A percentile compares a stretch with the other conserved stretches of the same genome.
Evolutionary conservation across 352 stramenopile genomes (phyloP).

Genomic region (Plasmopara muralis): DNA sequence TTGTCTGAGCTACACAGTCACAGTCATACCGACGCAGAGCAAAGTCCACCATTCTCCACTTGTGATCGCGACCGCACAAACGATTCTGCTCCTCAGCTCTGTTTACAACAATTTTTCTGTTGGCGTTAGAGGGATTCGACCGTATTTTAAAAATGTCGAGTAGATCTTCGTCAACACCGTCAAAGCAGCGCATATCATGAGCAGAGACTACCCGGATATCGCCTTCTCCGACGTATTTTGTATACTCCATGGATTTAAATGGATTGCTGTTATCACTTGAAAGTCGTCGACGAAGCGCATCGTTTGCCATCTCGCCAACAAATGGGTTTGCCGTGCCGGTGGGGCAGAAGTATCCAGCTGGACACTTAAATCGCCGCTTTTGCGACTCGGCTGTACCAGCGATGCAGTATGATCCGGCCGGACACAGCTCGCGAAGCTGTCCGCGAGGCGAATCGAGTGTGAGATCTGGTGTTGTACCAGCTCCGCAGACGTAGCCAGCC

Average conservation of each 20-base stretch:
- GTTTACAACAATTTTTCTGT: constrained; percentile 37
- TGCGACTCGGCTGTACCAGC: constrained; percentile 84
- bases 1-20: constrained; percentile 85
- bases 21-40: constrained; percentile 88
- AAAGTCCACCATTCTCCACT: constrained; percentile 87
- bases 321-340: constrained; percentile 89
- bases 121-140: constrained; percentile 4
- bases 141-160: constrained; percentile 40
- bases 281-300: constrained; percentile 80
- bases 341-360: constrained; percentile 92
- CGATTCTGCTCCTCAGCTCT: constrained; percentile 66
- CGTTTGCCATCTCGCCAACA: constrained; percentile 84
- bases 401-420: constrained; percentile 83
- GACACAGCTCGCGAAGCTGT: constrained; percentile 87
- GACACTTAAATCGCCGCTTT: constrained; percentile 74
- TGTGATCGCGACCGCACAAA: constrained; percentile 90
- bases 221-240: constrained; percentile 88
- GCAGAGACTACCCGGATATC: constrained; percentile 81
- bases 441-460: constrained; percentile 81
- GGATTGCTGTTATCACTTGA: constrained; percentile 58
- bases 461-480: constrained; percentile 91
- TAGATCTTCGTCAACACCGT: constrained; percentile 81
- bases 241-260: constrained; percentile 60
- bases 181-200: constrained; percentile 89
- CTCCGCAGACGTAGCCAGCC: constrained; percentile 91